Conservation (phyloP, 176 grass and related monocot species). For the Oryza meridionalis region DNA sequence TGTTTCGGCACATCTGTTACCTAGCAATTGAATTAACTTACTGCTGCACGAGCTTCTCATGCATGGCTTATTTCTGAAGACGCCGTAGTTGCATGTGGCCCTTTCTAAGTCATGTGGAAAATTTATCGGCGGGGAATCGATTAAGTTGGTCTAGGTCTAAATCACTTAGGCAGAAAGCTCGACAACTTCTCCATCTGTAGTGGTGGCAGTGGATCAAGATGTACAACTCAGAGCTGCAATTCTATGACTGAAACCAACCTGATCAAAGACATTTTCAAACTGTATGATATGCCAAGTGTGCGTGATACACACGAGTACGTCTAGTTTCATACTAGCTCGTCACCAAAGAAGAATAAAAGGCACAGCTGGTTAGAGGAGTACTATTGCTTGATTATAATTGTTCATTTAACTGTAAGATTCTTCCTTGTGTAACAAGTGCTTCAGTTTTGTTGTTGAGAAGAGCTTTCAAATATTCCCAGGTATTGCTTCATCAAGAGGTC, state of each 20-base stretch:
- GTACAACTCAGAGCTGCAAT: neutral
- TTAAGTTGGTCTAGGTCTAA: constrained; percentile 35
- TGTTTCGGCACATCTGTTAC: neutral
- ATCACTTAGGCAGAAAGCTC: constrained; percentile 44
- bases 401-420: neutral
- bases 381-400: neutral
- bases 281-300: neutral
- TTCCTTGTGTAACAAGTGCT: neutral
- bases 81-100: neutral
- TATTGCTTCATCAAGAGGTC: constrained; percentile 50
- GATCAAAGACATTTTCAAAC: neutral
- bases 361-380: neutral
- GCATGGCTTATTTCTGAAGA: constrained; percentile 28
- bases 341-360: neutral
- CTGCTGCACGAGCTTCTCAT: constrained; percentile 10
- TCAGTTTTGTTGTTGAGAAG: constrained; percentile 26
- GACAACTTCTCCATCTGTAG: constrained; percentile 23
- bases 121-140: constrained; percentile 3
- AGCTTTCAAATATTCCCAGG: constrained; percentile 35
- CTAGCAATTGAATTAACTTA: neutral
- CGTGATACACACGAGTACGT: neutral
- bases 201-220: constrained; percentile 13
- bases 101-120: constrained; percentile 27
- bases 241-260: neutral
- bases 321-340: neutral